Conservation (phyloP, 2,329 filamentous ascomycete species). For the Colletotrichum sp. region DNA sequence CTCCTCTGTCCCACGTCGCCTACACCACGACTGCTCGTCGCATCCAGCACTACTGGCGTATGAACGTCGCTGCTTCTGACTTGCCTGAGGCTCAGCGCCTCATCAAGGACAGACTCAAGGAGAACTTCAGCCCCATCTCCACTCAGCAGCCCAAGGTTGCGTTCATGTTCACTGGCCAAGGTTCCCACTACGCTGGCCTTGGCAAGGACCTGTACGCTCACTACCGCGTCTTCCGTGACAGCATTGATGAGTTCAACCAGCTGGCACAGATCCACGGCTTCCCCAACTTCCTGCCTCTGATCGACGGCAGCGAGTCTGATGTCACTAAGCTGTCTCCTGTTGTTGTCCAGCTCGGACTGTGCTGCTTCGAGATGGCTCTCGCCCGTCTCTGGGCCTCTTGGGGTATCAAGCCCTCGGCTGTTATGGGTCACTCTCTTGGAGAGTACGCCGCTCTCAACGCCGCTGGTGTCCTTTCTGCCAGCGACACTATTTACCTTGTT, state of each 20-base stretch:
- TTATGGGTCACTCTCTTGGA: slow-evolving; percentile 69
- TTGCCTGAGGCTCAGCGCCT: slow-evolving; percentile 46
- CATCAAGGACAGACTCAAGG: slow-evolving; percentile 44
- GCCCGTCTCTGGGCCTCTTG: slow-evolving; percentile 61
- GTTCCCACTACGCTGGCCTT: slow-evolving; percentile 57
- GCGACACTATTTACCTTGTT: slow-evolving; percentile 75
- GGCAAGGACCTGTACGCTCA: slow-evolving; percentile 56
- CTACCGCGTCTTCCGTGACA: slow-evolving; percentile 52
- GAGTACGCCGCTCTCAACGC: slow-evolving; percentile 77
- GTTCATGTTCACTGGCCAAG: slow-evolving; percentile 63
- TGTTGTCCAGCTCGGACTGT: slow-evolving; percentile 58
- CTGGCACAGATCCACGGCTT: slow-evolving; percentile 56
- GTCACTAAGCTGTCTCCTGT: slow-evolving; percentile 53
- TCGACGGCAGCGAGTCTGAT: slow-evolving; percentile 45
- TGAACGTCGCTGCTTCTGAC: slow-evolving; percentile 50
- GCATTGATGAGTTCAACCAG: slow-evolving; percentile 62
- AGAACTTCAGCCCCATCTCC: slow-evolving; percentile 47
- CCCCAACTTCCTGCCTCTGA: slow-evolving; percentile 60
- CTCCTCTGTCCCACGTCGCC: slow-evolving; percentile 61
- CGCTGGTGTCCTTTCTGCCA: slow-evolving; percentile 73
- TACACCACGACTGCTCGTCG: slow-evolving; percentile 73
- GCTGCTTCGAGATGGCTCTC: slow-evolving; percentile 62
- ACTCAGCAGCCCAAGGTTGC: slow-evolving; percentile 52
- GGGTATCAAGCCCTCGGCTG: slow-evolving; percentile 59
- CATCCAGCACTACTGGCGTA: slow-evolving; percentile 49